Percentiles rank a stretch among this genome's conserved stretches.
Evolutionary conservation across 1,284 basidiomycete species (phyloP).

Genomic region (Agaricales sp.): DNA sequence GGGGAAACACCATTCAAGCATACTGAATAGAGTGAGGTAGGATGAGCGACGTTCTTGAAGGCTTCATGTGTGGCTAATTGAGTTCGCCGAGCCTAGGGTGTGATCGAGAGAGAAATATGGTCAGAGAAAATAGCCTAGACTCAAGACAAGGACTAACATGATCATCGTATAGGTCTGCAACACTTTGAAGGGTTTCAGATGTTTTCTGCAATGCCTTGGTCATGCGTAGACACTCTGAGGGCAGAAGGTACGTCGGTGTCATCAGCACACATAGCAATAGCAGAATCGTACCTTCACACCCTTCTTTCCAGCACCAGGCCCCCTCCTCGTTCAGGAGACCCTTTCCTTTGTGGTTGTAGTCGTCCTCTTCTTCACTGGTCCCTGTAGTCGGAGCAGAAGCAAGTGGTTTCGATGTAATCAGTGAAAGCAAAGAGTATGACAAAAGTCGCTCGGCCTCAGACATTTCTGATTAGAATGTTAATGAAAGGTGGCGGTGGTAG

Average conservation of each 20-base stretch:
- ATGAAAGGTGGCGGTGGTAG: neutral
- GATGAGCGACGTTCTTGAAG: constrained; percentile 67
- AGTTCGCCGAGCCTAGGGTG: constrained; percentile 50
- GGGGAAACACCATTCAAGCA: too few relatives aligned
- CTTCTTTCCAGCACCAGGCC: constrained; percentile 82
- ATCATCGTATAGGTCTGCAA: constrained; percentile 71
- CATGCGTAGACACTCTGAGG: constrained; percentile 56
- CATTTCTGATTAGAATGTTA: constrained; percentile 39
- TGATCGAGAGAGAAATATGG: neutral
- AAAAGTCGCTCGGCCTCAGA: constrained; percentile 61
- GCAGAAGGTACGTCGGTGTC: neutral
- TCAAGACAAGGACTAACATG: constrained; percentile 42
- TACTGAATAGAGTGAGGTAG: constrained; percentile 60
- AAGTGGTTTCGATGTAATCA: constrained; percentile 59
- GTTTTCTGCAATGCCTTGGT: constrained; percentile 76
- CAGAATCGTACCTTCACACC: constrained; percentile 42
- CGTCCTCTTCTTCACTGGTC: constrained; percentile 36
- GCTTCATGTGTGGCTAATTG: constrained; percentile 68
- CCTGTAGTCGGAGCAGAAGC: constrained; percentile 36
- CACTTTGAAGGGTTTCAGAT: constrained; percentile 60
- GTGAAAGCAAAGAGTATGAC: constrained; percentile 57
- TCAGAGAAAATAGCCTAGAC: too few relatives aligned
- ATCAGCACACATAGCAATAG: neutral
- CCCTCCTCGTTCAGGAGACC: constrained; percentile 62
- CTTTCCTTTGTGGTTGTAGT: constrained; percentile 31